Percentiles rank a stretch among this genome's conserved stretches.
These are phyloP conservation scores for Rhizophora apiculata DNA, from an alignment of 345 rosid species.

Conservation along the genomic window DNA sequence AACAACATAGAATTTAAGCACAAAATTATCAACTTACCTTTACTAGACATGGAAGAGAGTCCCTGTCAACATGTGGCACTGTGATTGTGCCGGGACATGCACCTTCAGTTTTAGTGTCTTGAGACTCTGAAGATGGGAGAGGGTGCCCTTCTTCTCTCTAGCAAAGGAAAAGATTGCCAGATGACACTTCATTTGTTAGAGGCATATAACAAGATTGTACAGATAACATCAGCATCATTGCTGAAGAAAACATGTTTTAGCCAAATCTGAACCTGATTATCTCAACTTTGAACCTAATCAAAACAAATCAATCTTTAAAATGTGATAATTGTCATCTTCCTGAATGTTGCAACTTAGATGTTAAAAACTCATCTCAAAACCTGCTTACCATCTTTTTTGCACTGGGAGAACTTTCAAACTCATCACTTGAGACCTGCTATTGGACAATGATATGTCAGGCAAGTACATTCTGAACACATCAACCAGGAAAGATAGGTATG, in stretches of 20 bases:
- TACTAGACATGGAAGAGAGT: constrained; percentile 64
- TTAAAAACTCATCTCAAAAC: neutral
- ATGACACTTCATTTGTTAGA: neutral
- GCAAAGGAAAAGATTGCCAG: constrained; percentile 14
- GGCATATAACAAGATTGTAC: neutral
- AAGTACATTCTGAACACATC: neutral
- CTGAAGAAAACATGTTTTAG: neutral
- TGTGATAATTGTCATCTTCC: too few species aligned
- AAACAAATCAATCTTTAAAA: too few species aligned
- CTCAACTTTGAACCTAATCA: too few species aligned
- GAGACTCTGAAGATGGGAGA: constrained; percentile 40
- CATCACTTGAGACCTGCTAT: constrained; percentile 46
- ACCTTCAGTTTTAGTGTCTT: constrained; percentile 24
- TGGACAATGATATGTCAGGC: constrained; percentile 11
- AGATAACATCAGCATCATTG: neutral
- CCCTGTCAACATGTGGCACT: constrained; percentile 24
- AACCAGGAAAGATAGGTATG: neutral
- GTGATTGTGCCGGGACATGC: constrained; percentile 22
- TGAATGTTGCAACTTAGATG: neutral
- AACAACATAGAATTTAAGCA: neutral
- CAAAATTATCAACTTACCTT: constrained; percentile 39
- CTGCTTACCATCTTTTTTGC: constrained; percentile 60
- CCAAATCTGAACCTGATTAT: too few species aligned
- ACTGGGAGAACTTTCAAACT: constrained; percentile 37
- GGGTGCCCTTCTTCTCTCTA: constrained; percentile 61